These are phyloP conservation scores for Nitzschia sp. DNA, from an alignment of 108 stramenopile species.

Conservation along the genomic window DNA sequence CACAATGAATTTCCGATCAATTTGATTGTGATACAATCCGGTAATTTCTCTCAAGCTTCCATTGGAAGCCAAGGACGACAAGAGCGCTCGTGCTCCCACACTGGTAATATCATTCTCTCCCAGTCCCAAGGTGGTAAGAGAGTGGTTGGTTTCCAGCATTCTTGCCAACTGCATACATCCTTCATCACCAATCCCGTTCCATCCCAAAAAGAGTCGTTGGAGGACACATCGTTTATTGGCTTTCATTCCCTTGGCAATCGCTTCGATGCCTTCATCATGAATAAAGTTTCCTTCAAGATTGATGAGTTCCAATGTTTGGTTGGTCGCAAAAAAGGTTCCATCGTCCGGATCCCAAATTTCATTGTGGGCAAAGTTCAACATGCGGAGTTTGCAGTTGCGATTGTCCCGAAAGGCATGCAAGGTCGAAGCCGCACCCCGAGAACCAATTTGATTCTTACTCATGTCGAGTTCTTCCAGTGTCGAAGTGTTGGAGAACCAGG, in stretches of 20 bases:
- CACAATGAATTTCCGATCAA: slow-evolving; percentile 43
- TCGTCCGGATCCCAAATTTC: slow-evolving; percentile 48
- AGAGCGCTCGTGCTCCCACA: slow-evolving; percentile 30
- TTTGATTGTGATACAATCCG: slow-evolving; percentile 43
- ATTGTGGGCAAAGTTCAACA: slow-evolving; percentile 45
- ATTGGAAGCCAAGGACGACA: slow-evolving; percentile 27
- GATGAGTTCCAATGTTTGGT: slow-evolving; percentile 24
- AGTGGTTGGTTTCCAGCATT: slow-evolving; percentile 31
- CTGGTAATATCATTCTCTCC: slow-evolving; percentile 47
- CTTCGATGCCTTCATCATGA: slow-evolving; percentile 39
- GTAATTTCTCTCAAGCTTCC: slow-evolving; percentile 26
- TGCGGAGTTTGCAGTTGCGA: slow-evolving; percentile 15
- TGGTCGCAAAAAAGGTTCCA: slow-evolving; percentile 28
- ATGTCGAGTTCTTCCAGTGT: slow-evolving; percentile 37
- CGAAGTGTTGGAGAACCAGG: slow-evolving; percentile 22
- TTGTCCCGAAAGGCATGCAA: slow-evolving; percentile 44
- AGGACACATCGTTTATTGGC: slow-evolving; percentile 13
- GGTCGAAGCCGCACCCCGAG: slow-evolving; percentile 28
- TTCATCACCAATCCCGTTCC: slow-evolving; percentile 43
- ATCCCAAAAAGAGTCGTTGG: slow-evolving; percentile 30
- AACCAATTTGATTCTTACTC: slow-evolving; percentile 42
- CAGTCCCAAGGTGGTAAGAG: slow-evolving; percentile 27
- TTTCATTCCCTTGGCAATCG: slow-evolving; percentile 30
- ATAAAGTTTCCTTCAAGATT: slow-evolving; percentile 42
- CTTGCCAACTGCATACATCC: slow-evolving; percentile 27